These are phyloP conservation scores for Apophysomyces ossiformis DNA, from an alignment of 371 early-diverging fungal species.

Conservation along the genomic window DNA sequence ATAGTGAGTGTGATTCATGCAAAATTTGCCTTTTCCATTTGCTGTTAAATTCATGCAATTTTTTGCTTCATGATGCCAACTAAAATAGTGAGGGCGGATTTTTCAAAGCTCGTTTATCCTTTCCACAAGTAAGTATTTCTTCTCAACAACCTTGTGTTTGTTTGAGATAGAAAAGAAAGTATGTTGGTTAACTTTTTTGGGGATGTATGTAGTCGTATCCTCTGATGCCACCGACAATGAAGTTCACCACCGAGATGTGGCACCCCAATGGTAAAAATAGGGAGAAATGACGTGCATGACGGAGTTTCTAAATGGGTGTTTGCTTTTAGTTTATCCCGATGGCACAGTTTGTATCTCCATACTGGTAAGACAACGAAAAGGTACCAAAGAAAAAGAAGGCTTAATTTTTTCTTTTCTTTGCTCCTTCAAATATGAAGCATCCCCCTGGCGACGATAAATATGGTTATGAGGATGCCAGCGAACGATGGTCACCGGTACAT, in stretches of 20 bases:
- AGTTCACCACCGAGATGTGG: slow-evolving; percentile 82
- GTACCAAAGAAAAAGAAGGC: slow-evolving; percentile 12
- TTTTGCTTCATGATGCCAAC: neutral
- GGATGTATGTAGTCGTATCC: slow-evolving; percentile 62
- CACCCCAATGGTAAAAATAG: slow-evolving; percentile 73
- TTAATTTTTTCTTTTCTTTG: neutral
- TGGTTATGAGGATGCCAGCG: slow-evolving; percentile 89
- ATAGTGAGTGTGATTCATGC: slow-evolving; percentile 62
- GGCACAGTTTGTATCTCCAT: slow-evolving; percentile 95
- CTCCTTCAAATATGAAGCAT: slow-evolving; percentile 40
- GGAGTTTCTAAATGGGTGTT: neutral
- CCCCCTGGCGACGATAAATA: slow-evolving; percentile 87
- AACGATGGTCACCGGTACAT: slow-evolving; percentile 95
- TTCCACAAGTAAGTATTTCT: slow-evolving; percentile 64
- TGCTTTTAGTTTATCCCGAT: slow-evolving; percentile 67
- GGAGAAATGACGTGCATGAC: neutral
- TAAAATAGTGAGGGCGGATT: slow-evolving; percentile 83
- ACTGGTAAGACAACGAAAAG: slow-evolving; percentile 54
- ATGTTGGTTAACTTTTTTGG: neutral
- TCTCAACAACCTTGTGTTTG: neutral
- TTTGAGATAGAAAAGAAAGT: neutral
- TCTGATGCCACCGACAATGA: slow-evolving; percentile 84
- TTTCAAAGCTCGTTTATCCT: slow-evolving; percentile 84
- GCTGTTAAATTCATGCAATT: slow-evolving; percentile 3
- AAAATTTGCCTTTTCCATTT: slow-evolving; percentile 8